These are phyloP conservation scores for Neurospora crassa DNA, from an alignment of 2,329 filamentous ascomycete species.

Conservation along the genomic window DNA sequence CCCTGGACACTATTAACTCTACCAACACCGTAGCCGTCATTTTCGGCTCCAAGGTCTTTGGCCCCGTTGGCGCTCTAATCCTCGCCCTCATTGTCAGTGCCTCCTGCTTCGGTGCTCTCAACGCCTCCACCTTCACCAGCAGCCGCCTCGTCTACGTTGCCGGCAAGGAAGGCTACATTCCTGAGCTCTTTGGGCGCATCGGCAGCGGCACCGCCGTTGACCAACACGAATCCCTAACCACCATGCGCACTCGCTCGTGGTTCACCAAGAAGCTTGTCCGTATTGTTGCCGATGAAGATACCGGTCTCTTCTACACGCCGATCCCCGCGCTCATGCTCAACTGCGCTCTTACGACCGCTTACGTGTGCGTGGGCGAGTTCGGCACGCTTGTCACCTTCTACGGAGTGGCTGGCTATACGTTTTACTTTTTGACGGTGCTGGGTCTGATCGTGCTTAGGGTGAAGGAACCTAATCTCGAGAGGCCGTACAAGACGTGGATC, in stretches of 20 bases:
- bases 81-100: slow-evolving; percentile 84
- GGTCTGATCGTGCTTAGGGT: slow-evolving; percentile 87
- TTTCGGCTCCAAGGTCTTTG: slow-evolving; percentile 86
- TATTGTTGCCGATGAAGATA: slow-evolving; percentile 66
- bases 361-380: slow-evolving; percentile 84
- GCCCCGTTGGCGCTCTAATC: slow-evolving; percentile 68
- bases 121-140: slow-evolving; percentile 88
- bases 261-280: slow-evolving; percentile 47
- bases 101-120: slow-evolving; percentile 89
- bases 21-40: slow-evolving; percentile 94
- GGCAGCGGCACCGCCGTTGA: slow-evolving; percentile 47
- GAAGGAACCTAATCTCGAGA: slow-evolving; percentile 73
- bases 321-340: slow-evolving; percentile 86
- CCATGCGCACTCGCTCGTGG: slow-evolving; percentile 43
- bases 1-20: slow-evolving; percentile 67
- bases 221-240: slow-evolving; percentile 30
- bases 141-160: slow-evolving; percentile 88
- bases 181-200: slow-evolving; percentile 70
- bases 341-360: slow-evolving; percentile 58
- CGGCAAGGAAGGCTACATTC: slow-evolving; percentile 90
- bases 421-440: slow-evolving; percentile 93
- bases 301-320: slow-evolving; percentile 85
- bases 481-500: slow-evolving; percentile 95
- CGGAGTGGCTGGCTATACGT: slow-evolving; percentile 91
- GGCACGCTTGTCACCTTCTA: slow-evolving; percentile 91